Conservation (phyloP, 345 rosid genomes). For the Corchorus olitorius region DNA sequence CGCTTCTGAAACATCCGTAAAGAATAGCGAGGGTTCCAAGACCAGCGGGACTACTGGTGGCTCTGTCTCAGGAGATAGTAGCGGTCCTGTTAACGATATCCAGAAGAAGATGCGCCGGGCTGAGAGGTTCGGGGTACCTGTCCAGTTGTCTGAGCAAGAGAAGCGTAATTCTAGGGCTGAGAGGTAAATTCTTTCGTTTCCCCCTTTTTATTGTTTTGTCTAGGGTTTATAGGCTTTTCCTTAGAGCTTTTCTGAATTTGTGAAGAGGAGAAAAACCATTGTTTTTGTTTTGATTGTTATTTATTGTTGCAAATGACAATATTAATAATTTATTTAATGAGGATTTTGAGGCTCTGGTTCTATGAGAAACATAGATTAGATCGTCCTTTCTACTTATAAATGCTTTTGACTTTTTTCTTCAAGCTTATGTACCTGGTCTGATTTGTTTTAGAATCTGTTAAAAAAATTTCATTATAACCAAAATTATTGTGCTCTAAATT, state of each 20-base stretch:
- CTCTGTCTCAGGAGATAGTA: slow-evolving; percentile 29
- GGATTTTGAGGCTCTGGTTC: neutral
- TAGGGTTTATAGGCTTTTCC: slow-evolving; percentile 7
- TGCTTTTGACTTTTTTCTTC: neutral
- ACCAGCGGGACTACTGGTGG: slow-evolving; percentile 20
- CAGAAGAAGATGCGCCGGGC: slow-evolving; percentile 93
- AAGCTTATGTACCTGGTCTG: neutral
- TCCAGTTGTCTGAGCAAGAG: slow-evolving; percentile 81
- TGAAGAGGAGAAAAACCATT: neutral
- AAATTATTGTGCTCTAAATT: neutral
- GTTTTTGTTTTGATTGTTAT: neutral
- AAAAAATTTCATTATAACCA: neutral
- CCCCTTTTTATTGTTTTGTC: neutral
- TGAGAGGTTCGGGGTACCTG: slow-evolving; percentile 84
- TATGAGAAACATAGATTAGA: neutral
- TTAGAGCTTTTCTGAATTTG: slow-evolving; percentile 27
- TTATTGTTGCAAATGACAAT: neutral
- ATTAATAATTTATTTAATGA: neutral
- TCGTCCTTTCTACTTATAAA: too few species aligned
- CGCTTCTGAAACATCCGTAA: slow-evolving; percentile 25
- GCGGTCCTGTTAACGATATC: slow-evolving; percentile 46
- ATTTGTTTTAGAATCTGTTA: neutral
- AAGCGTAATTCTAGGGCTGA: slow-evolving; percentile 94
- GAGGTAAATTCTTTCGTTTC: slow-evolving; percentile 41
- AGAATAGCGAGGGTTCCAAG: slow-evolving; percentile 41